Conservation (phyloP, 148 eudicot genomes). For the Rhododendron griersonianum region DNA sequence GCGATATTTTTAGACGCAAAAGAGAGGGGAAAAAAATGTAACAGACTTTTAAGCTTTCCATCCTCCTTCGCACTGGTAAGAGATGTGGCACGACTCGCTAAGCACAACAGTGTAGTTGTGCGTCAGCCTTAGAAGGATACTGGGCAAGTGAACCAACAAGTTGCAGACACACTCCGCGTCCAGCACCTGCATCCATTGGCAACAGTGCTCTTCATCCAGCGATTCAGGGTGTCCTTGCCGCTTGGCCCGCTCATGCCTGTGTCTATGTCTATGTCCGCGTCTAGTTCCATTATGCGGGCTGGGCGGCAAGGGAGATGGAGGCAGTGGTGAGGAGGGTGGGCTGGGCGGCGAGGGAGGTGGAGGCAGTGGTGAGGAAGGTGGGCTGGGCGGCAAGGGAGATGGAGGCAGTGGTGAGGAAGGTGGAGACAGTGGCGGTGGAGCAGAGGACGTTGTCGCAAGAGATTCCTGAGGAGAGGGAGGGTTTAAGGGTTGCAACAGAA, state of each 20-base stretch:
- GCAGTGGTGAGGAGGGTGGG: neutral
- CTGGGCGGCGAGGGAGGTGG: neutral
- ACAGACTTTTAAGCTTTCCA: neutral
- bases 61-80: neutral
- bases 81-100: neutral
- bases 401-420: conserved; percentile 9
- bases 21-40: neutral
- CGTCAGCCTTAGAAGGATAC: neutral
- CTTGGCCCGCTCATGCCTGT: neutral
- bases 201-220: neutral
- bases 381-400: neutral
- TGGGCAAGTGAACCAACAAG: neutral
- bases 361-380: neutral
- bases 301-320: neutral
- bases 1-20: neutral
- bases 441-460: neutral
- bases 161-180: neutral
- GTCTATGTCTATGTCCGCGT: neutral
- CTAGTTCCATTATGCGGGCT: neutral
- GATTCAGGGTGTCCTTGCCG: neutral
- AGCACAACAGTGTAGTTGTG: neutral
- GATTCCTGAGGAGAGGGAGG: neutral
- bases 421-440: neutral
- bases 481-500: neutral
- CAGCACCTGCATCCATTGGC: neutral